Evolutionary conservation across 495 filamentous ascomycete genomes (phyloP).

Genomic region (Penicillium nucicola): DNA sequence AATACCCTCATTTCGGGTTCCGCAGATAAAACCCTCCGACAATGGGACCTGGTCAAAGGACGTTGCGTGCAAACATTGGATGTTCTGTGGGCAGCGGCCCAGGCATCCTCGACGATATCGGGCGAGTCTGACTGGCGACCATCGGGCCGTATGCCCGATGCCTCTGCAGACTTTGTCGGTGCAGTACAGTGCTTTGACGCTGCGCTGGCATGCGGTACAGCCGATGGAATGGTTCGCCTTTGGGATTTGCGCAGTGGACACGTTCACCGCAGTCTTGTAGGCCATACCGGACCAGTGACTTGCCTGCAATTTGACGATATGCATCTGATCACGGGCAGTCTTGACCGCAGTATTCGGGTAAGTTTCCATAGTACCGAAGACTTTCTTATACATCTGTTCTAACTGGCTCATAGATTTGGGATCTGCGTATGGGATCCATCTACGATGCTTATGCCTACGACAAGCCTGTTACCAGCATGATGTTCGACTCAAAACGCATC

Average conservation of each 20-base stretch:
- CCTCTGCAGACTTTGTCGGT: conserved; percentile 87
- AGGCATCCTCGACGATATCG: conserved; percentile 71
- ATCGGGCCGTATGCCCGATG: conserved; percentile 58
- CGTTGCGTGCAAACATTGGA: conserved; percentile 96
- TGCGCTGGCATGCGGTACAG: conserved; percentile 94
- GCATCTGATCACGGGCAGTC: conserved; percentile 89
- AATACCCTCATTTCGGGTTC: conserved; percentile 93
- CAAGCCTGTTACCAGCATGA: conserved; percentile 91
- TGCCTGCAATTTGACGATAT: conserved; percentile 96
- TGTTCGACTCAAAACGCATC: conserved; percentile 91
- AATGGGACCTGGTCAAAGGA: conserved; percentile 96
- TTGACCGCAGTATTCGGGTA: conserved; percentile 92
- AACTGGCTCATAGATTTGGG: conserved; percentile 75
- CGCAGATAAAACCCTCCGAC: conserved; percentile 91
- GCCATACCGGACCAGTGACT: conserved; percentile 93
- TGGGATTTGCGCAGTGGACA: conserved; percentile 97
- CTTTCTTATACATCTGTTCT: conserved; percentile 9
- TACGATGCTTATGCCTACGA: conserved; percentile 97
- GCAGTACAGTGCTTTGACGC: conserved; percentile 96
- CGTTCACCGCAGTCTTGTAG: conserved; percentile 92
- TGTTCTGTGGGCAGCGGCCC: conserved; percentile 97
- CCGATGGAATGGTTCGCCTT: conserved; percentile 94
- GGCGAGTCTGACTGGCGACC: conserved; percentile 52
- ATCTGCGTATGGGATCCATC: conserved; percentile 93
- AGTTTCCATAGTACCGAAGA: conserved; percentile 29